Base-by-base conservation (phyloP, 176 grass and related monocot species). In the Raddia guianensis region DNA sequence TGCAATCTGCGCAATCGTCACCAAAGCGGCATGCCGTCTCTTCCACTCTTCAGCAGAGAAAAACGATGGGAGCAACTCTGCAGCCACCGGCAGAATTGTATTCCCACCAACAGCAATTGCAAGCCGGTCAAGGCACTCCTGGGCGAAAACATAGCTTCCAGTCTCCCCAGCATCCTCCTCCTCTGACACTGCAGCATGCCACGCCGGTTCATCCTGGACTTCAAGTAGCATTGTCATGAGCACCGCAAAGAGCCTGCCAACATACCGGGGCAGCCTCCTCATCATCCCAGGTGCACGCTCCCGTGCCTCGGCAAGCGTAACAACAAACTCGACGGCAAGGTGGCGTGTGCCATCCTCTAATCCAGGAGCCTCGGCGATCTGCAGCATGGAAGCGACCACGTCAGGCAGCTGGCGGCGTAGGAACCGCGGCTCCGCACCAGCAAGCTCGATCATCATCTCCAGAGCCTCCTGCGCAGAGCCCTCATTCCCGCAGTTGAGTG, bases 211-310 rank as follows among this genome's bases (percentile, higher is more conserved):
- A 63, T 98, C 96, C 42, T 95, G 92, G 66, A 98, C 86, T 61
- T 98, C 92, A 0, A 98, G 88, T 18, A 98, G 86, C 92, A 98
- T 93, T 15, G 74, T 90, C 96, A 98, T 98, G 65, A 98, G 86
- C 52, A 98, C 88, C 2, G 82, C 88, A 49, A 98, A 98, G 27
- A 98, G 88, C 55, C 90, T 79, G 12, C 96, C 90, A 0, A 98
- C 84, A 2, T 89, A 98, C 34, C 93, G 90, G 0, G 96, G 96
- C 50, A 98, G 77, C 55, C 85, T 87, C 40, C 96, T 80, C 92
- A 98, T 98, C 96, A 98, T 98, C 40, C 96, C 96, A 0, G 96
- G 96, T 0, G 96, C 96, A 2, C 96, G 92, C 78, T 95, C 96
- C 49, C 96, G 76, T 0, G 90, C 96, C 68, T 98, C 96, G 0